Evolutionary conservation across 208 protist genomes (phyloP).

Genomic region (Wallacemonas sp.): DNA sequence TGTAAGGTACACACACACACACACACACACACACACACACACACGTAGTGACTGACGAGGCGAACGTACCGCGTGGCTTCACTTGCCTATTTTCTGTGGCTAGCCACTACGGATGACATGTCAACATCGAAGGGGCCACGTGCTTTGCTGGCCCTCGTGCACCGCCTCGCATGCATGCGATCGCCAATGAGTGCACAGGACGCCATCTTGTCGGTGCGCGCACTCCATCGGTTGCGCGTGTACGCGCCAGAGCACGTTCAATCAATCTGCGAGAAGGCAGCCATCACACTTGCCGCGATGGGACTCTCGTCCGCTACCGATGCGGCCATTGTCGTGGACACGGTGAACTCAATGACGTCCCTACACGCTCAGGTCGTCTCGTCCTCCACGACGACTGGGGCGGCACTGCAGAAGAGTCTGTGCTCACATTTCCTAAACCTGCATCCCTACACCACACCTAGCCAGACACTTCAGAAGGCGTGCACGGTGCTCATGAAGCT

Average conservation of each 20-base stretch:
- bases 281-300: slow-evolving; percentile 54
- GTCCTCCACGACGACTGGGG: neutral
- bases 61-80: no score
- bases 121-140: neutral
- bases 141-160: slow-evolving; percentile 19
- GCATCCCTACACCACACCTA: neutral
- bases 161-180: slow-evolving; percentile 32
- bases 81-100: no score
- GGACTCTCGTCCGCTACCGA: slow-evolving; percentile 20
- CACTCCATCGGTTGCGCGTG: slow-evolving; percentile 42
- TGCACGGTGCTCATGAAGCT: slow-evolving; percentile 56
- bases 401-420: slow-evolving; percentile 32
- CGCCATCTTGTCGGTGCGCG: slow-evolving; percentile 44
- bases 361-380: slow-evolving; percentile 28
- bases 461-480: slow-evolving; percentile 49
- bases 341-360: slow-evolving; percentile 36
- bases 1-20: no score
- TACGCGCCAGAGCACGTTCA: slow-evolving; percentile 29
- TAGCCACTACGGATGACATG: no score
- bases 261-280: slow-evolving; percentile 50
- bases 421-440: slow-evolving; percentile 18
- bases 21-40: no score
- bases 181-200: slow-evolving; percentile 60
- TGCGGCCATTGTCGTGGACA: slow-evolving; percentile 37
- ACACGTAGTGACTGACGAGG: no score